Percentiles rank a stretch among this genome's conserved stretches.
Conservation (phyloP, 2,329 filamentous ascomycete species). For the Cyphellophora attinorum region DNA sequence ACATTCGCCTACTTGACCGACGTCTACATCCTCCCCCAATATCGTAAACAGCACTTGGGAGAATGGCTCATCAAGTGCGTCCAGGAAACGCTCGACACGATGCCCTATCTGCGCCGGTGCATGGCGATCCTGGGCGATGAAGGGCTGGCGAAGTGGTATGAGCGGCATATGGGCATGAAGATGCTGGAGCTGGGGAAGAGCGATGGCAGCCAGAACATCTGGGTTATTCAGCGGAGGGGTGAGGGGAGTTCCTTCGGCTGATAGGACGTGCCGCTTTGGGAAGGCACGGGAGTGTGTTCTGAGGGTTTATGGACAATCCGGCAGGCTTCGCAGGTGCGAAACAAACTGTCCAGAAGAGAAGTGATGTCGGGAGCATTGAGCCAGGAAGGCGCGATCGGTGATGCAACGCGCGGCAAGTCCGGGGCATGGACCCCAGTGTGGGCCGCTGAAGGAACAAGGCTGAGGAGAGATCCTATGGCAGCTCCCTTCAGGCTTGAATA, state of each 20-base stretch:
- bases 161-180: constrained; percentile 14
- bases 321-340: no score
- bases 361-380: no score
- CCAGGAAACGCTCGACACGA: constrained; percentile 44
- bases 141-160: constrained; percentile 16
- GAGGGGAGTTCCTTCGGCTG: constrained; percentile 2
- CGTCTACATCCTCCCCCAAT: constrained; percentile 52
- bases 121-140: constrained; percentile 36
- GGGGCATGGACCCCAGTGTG: no score
- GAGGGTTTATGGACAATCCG: no score
- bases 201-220: constrained; percentile 1
- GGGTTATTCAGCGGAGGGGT: constrained; percentile 9
- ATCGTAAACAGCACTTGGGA: constrained; percentile 53
- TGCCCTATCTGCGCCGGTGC: constrained; percentile 52
- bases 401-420: no score
- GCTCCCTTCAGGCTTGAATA: no score
- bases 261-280: no score
- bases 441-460: no score
- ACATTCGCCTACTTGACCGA: constrained; percentile 63
- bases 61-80: constrained; percentile 55
- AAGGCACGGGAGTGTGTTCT: no score
- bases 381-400: no score
- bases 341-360: no score
- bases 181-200: constrained; percentile 5
- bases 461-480: no score